Base-by-base conservation (phyloP, 768 basidiomycete genomes). In the Boletellus sp. region DNA sequence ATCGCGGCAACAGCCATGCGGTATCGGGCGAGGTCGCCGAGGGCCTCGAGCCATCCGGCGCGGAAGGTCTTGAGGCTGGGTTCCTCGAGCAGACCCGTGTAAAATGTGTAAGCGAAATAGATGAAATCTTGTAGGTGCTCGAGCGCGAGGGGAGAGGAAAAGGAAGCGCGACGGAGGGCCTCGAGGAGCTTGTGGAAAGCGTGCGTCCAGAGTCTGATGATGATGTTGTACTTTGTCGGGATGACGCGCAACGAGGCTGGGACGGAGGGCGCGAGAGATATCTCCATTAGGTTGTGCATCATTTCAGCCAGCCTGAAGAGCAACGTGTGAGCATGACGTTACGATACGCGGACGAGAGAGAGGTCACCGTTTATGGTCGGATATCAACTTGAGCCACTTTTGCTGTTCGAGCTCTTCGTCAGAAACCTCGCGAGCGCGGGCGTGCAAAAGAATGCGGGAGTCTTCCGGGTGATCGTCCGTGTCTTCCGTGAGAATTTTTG, bases 71-170 rank as follows among this genome's bases (percentile, higher is more conserved):
- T 70, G 39, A 98, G 77, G 1, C 74, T 76, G 9, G 78, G 81
- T 63, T 96, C 88, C 61, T 97, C 95, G 43, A 93, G 74, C 3
- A 98, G 78, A 34, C 85, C 83, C 0, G 93, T 87, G 72, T 98
- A 98, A 61, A 94, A 95, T 0, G 84, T 84, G 70, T 98, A 99
- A 0, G 95, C 89, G 56, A 92, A 96, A 59, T 94, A 92, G 37
- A 96, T 91, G 57, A 94, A 94, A 54, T 94, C 94, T 61, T 93
- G 90, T 0, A 98, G 80, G 52, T 93, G 89, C 54, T 99, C 96
- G 23, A 94, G 77, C 4, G 93, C 90, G 20, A 65, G 58, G n/a
- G 67, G 64, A 0, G 74, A 78, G 6, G 77, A 74, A 55, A 87
- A 81, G 36, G 92, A 89, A 0, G 90, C 85, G 45, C 87, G 87